Evolutionary conservation across 768 basidiomycete genomes (phyloP).

Genomic region (Auriscalpium orientale): DNA sequence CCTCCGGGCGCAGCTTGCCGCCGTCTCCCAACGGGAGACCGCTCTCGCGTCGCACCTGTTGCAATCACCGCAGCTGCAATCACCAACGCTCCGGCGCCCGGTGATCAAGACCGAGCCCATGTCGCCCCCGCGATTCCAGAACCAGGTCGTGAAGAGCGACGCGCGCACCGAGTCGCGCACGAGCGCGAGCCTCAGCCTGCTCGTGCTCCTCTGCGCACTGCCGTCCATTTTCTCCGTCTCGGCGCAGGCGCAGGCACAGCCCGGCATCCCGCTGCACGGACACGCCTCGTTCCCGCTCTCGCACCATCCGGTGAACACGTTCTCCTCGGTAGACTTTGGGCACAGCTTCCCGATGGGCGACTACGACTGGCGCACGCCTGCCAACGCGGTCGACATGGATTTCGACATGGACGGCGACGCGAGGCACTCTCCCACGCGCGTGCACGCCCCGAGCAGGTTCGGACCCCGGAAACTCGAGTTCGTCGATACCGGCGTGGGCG

Average conservation of each 20-base stretch:
- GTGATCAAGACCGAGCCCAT: conserved; percentile 45
- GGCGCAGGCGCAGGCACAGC: conserved; percentile 30
- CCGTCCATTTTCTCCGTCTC: conserved; percentile 68
- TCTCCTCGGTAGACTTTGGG: conserved; percentile 25
- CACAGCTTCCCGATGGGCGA: conserved; percentile 25
- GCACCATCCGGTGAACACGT: conserved; percentile 20
- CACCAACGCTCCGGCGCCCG: conserved; percentile 51
- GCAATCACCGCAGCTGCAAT: conserved; percentile 18
- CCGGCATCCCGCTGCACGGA: conserved; percentile 46
- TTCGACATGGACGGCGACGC: conserved; percentile 35
- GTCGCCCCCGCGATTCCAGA: conserved; percentile 25
- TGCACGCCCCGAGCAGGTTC: conserved; percentile 21
- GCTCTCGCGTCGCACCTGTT: conserved; percentile 58
- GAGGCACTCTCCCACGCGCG: conserved; percentile 22
- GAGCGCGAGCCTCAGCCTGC: conserved; percentile 60
- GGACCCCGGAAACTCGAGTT: conserved; percentile 47
- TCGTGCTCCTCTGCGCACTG: conserved; percentile 74
- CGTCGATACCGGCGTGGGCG: conserved; percentile 31
- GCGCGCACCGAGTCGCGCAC: conserved; percentile 7
- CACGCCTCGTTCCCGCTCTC: conserved; percentile 38
- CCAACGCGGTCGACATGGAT: conserved; percentile 44
- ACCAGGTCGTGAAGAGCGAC: conserved; percentile 42
- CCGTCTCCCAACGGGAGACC: conserved; percentile 58
- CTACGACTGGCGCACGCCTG: conserved; percentile 25
- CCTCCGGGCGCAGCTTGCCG: conserved; percentile 56